Evolutionary conservation across 208 protist species (phyloP).

Genomic region (Acanthamoeba royreba): DNA sequence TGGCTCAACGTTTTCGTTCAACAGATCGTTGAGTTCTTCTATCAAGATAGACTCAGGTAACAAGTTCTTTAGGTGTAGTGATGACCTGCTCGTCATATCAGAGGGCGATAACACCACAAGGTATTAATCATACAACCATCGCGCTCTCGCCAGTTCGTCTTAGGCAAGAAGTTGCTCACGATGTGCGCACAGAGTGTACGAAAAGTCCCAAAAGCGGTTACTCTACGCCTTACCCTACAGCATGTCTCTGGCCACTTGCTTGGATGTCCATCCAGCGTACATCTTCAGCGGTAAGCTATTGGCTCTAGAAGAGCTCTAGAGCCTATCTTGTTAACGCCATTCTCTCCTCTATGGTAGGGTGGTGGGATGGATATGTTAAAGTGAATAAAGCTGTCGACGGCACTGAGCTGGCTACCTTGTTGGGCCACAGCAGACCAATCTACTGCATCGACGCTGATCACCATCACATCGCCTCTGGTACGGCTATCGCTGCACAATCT

Average conservation of each 20-base stretch:
- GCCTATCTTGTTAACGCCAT: not conserved
- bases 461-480: not conserved
- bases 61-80: not conserved
- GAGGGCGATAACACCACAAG: not conserved
- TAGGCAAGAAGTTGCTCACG: not conserved
- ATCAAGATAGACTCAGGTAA: not conserved
- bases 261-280: not conserved
- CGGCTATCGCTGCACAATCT: not conserved
- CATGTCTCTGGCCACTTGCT: not conserved
- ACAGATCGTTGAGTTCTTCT: not conserved
- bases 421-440: not conserved
- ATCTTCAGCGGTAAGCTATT: not conserved
- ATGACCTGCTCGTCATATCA: not conserved
- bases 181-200: not conserved
- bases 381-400: not conserved
- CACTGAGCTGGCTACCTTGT: not conserved
- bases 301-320: not conserved
- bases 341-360: no score
- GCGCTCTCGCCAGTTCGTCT: not conserved
- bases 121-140: no score
- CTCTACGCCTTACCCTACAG: not conserved
- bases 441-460: not conserved
- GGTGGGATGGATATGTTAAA: constrained; percentile 5
- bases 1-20: not conserved
- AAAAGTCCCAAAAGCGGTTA: not conserved